Evolutionary conservation across 139 green algal species (phyloP).

Genomic region (Chlamydomonas sp.): DNA sequence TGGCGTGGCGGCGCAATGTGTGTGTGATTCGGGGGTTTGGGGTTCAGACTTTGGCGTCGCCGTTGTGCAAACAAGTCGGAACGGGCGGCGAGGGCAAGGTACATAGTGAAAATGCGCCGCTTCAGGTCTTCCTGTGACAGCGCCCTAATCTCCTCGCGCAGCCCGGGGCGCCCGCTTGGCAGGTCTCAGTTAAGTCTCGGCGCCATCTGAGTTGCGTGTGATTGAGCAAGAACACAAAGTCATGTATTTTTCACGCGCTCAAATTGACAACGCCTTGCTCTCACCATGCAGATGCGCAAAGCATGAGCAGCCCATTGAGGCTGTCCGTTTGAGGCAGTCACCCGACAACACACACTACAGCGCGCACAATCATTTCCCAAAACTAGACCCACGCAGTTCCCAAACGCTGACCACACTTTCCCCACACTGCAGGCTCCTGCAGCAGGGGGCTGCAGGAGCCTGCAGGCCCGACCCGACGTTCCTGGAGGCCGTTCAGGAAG

Average conservation of each 20-base stretch:
- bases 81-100: background rate
- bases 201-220: background rate
- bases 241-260: too few relatives aligned
- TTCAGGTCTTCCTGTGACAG: slow-evolving; percentile 58
- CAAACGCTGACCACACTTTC: background rate
- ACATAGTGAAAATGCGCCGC: slow-evolving; percentile 12
- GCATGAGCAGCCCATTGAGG: too few relatives aligned
- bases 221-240: too few relatives aligned
- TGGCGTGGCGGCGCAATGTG: background rate
- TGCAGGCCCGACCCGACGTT: too few relatives aligned
- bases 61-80: background rate
- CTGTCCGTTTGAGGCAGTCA: too few relatives aligned
- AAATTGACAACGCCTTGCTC: too few relatives aligned
- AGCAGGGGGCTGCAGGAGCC: background rate
- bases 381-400: too few relatives aligned
- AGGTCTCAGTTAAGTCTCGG: background rate
- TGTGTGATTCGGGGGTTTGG: too few relatives aligned
- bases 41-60: background rate
- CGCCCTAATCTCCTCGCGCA: slow-evolving; percentile 47
- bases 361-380: too few relatives aligned
- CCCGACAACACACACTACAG: too few relatives aligned
- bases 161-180: slow-evolving; percentile 3
- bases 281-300: too few relatives aligned
- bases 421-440: slow-evolving; percentile 6
- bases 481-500: background rate